Conservation (phyloP, 306 rosid species). For the Castanea crenata region DNA sequence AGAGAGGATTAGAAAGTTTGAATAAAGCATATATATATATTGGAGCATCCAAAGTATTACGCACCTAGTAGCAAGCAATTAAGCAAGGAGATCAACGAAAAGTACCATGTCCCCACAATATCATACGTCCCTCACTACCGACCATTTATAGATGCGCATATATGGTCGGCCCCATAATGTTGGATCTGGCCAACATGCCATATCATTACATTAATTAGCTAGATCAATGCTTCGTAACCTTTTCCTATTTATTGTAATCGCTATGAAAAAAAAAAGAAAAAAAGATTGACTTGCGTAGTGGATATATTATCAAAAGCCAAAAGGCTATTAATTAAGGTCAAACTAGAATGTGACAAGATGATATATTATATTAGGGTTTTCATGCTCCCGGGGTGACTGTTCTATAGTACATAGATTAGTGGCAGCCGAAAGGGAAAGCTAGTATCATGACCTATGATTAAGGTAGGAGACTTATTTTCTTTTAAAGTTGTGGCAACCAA, state of each 20-base stretch:
- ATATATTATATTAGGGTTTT: constrained; percentile 1
- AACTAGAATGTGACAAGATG: constrained; percentile 22
- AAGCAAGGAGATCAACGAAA: not conserved
- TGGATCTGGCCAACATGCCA: not conserved
- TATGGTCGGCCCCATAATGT: constrained; percentile 4
- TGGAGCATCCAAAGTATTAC: constrained; percentile 18
- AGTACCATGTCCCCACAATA: constrained; percentile 13
- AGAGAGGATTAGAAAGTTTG: not conserved
- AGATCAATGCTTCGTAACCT: not conserved
- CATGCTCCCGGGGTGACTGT: not conserved
- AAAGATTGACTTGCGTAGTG: constrained; percentile 22
- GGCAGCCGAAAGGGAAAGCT: constrained; percentile 49
- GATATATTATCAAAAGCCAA: constrained; percentile 13
- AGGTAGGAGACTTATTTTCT: constrained; percentile 28
- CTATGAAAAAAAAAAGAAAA: not conserved
- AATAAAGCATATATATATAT: constrained; percentile 8
- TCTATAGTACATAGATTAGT: constrained; percentile 29
- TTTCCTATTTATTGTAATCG: constrained; percentile 17
- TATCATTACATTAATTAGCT: not conserved
- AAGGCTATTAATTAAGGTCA: not conserved
- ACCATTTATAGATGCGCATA: constrained; percentile 7
- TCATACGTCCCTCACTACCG: constrained; percentile 13
- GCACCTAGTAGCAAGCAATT: constrained; percentile 7
- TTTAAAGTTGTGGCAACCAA: constrained; percentile 30
- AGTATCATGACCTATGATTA: constrained; percentile 35